Percentiles rank a stretch among this genome's conserved stretches.
Conservation (phyloP, 176 grass and related monocot species). For the Bothriochloa decipiens region DNA sequence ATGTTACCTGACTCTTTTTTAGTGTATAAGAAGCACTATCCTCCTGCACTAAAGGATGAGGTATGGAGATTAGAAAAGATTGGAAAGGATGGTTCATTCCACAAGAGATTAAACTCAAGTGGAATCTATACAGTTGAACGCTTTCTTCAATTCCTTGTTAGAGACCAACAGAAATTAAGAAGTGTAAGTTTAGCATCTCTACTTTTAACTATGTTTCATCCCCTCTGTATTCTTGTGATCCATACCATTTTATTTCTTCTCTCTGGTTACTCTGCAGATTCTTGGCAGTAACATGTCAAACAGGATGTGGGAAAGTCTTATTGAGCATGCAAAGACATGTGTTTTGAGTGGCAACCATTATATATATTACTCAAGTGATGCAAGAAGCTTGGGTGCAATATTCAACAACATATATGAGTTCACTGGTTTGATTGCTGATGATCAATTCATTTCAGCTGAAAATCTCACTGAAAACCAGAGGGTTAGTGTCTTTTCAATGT, state of each 20-base stretch:
- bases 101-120: slow-evolving; percentile 67
- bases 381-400: slow-evolving; percentile 64
- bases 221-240: slow-evolving; percentile 19
- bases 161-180: slow-evolving; percentile 73
- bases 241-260: not conserved
- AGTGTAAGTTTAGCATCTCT: slow-evolving; percentile 63
- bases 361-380: slow-evolving; percentile 73
- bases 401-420: slow-evolving; percentile 96
- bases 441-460: slow-evolving; percentile 78
- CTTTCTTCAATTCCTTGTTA: slow-evolving; percentile 83
- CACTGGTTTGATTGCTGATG: slow-evolving; percentile 74
- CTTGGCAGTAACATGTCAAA: slow-evolving; percentile 82
- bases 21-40: slow-evolving; percentile 97
- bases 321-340: slow-evolving; percentile 88
- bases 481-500: slow-evolving; percentile 54
- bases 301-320: slow-evolving; percentile 90
- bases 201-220: slow-evolving; percentile 5
- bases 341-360: slow-evolving; percentile 85
- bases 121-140: slow-evolving; percentile 77
- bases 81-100: slow-evolving; percentile 86
- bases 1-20: slow-evolving; percentile 14
- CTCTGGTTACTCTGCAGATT: slow-evolving; percentile 56
- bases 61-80: slow-evolving; percentile 96
- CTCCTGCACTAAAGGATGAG: slow-evolving; percentile 79
- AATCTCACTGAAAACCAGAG: slow-evolving; percentile 76